phyloP scores from a whole-genome alignment of 1,139 yeast genomes.

The Sugiyamaella pinicola region DNA sequence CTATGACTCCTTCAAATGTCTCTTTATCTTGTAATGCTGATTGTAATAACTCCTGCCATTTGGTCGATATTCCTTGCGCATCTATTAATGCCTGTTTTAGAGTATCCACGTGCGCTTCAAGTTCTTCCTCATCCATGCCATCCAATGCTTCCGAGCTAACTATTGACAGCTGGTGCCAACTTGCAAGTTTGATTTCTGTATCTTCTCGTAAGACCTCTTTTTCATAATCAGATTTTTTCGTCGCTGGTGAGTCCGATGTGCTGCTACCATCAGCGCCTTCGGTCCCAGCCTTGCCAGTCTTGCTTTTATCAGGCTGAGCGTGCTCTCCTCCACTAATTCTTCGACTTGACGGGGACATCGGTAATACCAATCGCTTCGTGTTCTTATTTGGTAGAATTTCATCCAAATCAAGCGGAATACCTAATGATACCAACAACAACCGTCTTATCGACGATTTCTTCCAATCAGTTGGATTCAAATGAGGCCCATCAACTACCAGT shows the following conservation, averaged over 20 bases:
- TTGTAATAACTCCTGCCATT: conserved; percentile 53
- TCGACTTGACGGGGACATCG: conserved; percentile 21
- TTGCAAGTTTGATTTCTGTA: conserved; percentile 31
- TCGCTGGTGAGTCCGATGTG: conserved; percentile 12
- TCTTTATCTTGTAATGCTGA: conserved; percentile 56
- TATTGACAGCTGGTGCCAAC: conserved; percentile 41
- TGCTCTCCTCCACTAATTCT: not conserved
- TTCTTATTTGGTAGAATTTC: conserved; percentile 46
- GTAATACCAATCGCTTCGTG: conserved; percentile 39
- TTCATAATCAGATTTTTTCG: conserved; percentile 13
- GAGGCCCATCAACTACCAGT: conserved; percentile 35
- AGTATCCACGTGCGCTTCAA: conserved; percentile 34
- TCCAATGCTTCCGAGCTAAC: conserved; percentile 42
- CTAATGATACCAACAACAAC: conserved; percentile 56
- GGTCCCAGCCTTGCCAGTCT: conserved; percentile 4
- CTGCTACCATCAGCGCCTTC: too few relatives aligned
- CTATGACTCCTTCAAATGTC: conserved; percentile 70
- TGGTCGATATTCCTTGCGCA: conserved; percentile 48
- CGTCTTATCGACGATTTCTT: conserved; percentile 58
- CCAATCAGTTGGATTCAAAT: conserved; percentile 51
- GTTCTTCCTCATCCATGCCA: conserved; percentile 42
- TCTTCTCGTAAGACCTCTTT: conserved; percentile 23
- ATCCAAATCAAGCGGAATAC: conserved; percentile 62
- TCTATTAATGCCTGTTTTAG: conserved; percentile 37
- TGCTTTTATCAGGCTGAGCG: not conserved